Base-by-base conservation (phyloP, 139 green algal species). In the Coelastrella sp. region DNA sequence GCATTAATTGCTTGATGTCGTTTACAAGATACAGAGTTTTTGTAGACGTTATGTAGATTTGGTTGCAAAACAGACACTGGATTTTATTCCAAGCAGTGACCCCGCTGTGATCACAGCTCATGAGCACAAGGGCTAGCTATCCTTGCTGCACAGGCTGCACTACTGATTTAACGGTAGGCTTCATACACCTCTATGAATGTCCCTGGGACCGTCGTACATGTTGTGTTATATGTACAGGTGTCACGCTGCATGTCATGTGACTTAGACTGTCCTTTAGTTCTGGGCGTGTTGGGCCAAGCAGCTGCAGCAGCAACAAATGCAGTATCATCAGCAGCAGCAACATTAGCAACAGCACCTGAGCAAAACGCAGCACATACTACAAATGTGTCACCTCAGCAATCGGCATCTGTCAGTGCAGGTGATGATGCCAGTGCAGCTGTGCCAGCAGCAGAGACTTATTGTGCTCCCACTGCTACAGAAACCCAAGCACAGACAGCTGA, bases 241-340 rank as follows among this genome's bases (percentile, higher is more conserved):
- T 35, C 72, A 7, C 30, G 72, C 30, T 80, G 72, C 48, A 80
- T 80, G 72, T 80, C 72, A 32, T 80, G 72, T 43, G 45, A 80
- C 30, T 37, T 80, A 48, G 45, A 80, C 45, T 80, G 72, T 30
- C 72, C 72, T 23, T 27, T 80, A 4, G 45, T 80, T 8, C 19
- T 72, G 0, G 79, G 53, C 32, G 62, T 76, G 3, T 8, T 50
- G 32, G 79, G 60, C 35, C 40, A 69, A 25, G n/a, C 27, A 35
- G 25, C 62, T 63, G 57, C 77, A 75, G 59, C 77, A 84, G 59
- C 53, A 84, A 38, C 43, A 81, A 34, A 66, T 62, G 59, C 60
- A 84, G 59, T 40, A 74, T 34, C 53, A 35, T 25, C 71, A 74
- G 66, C 66, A 74, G 32, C 66, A 74, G 66, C 66, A 74, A 21